Evolutionary conservation across 306 rosid genomes (phyloP).

Genomic region (Quercus berberidifolia): DNA sequence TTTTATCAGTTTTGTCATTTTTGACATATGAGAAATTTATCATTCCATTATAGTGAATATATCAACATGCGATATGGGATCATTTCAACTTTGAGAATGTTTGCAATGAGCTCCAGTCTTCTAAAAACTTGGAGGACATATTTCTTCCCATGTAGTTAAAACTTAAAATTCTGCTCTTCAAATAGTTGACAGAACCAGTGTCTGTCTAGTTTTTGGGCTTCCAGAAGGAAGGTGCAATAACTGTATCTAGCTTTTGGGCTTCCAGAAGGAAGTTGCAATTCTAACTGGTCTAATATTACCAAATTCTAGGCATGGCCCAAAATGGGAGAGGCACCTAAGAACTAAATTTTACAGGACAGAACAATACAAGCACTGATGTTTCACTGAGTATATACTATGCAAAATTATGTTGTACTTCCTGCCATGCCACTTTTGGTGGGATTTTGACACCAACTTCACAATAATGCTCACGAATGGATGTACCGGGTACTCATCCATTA

Average conservation of each 20-base stretch:
- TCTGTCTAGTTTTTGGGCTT: not conserved
- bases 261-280: not conserved
- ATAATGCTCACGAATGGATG: not conserved
- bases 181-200: not conserved
- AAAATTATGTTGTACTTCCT: not conserved
- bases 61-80: not conserved
- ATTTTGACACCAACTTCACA: not conserved
- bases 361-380: not conserved
- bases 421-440: not conserved
- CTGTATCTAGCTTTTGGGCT: not conserved
- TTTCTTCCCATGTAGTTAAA: not conserved
- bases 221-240: not conserved
- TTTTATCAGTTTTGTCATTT: not conserved
- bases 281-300: not conserved
- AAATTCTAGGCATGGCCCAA: not conserved
- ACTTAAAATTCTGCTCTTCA: not conserved
- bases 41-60: not conserved
- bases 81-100: not conserved
- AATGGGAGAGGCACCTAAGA: not conserved
- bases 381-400: not conserved
- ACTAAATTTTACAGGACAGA: not conserved
- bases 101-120: not conserved
- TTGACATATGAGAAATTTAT: not conserved
- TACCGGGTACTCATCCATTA: too few species aligned
- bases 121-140: not conserved